A percentile compares a stretch with the other conserved stretches of the same genome.
phyloP scores from a whole-genome alignment of 1,284 basidiomycete genomes.

The Cryptococcus sp. region DNA sequence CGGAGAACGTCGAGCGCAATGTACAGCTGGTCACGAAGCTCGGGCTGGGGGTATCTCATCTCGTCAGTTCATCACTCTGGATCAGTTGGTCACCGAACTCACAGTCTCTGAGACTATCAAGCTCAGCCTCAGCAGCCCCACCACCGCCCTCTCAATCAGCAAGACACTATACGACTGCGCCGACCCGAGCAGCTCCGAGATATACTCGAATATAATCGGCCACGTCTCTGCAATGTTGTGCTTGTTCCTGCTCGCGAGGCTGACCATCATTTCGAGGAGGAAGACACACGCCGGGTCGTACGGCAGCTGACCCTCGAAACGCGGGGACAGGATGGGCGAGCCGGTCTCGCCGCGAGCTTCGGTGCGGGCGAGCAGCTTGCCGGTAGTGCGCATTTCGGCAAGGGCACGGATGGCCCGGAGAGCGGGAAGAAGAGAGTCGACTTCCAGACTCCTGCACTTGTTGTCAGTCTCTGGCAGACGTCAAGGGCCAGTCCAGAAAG shows the following conservation, averaged over 20 bases:
- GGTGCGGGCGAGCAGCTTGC: conserved; percentile 50
- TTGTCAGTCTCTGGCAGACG: conserved; percentile 4
- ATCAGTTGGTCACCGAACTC: conserved; percentile 29
- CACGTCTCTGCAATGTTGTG: conserved; percentile 81
- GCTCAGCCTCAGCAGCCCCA: conserved; percentile 77
- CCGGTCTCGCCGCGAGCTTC: conserved; percentile 51
- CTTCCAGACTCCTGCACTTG: conserved; percentile 62
- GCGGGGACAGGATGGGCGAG: conserved; percentile 23
- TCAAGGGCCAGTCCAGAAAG: conserved; percentile 13
- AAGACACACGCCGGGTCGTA: conserved; percentile 95
- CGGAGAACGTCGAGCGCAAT: conserved; percentile 86
- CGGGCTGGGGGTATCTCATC: conserved; percentile 52
- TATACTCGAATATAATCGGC: conserved; percentile 88
- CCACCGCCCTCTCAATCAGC: conserved; percentile 91
- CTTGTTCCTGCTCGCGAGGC: conserved; percentile 71
- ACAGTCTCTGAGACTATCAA: conserved; percentile 74
- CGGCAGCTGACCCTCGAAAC: conserved; percentile 57
- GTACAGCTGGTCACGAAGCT: conserved; percentile 85
- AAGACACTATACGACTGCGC: conserved; percentile 81
- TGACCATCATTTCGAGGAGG: conserved; percentile 89
- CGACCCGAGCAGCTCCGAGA: conserved; percentile 72
- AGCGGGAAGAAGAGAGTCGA: conserved; percentile 74
- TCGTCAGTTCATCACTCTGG: background rate
- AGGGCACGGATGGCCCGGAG: conserved; percentile 82
- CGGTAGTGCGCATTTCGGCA: conserved; percentile 59